These are phyloP conservation scores for Hypoxylon trugodes DNA, from an alignment of 495 filamentous ascomycete species.

Conservation along the genomic window DNA sequence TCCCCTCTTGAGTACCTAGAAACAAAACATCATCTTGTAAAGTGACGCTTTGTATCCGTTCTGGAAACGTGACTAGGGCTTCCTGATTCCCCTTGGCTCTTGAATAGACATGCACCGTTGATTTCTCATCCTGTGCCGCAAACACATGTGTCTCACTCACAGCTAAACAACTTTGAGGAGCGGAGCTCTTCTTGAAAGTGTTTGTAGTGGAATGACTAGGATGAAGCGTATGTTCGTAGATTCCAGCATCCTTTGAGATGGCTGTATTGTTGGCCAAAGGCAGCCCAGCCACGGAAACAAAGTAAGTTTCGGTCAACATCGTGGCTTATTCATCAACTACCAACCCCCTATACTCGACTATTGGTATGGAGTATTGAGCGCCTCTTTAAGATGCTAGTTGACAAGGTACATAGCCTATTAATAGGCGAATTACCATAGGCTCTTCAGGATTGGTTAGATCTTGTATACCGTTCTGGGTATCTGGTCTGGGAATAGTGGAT, in stretches of 20 bases:
- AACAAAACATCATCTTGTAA: slow-evolving; percentile 73
- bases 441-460: slow-evolving; percentile 8
- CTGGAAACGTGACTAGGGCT: slow-evolving; percentile 82
- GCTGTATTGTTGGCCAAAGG: slow-evolving; percentile 70
- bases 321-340: slow-evolving; percentile 5
- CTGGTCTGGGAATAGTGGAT: slow-evolving; percentile 9
- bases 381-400: neutral
- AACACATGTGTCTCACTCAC: slow-evolving; percentile 87
- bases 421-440: neutral
- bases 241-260: slow-evolving; percentile 77
- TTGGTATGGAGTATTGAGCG: neutral
- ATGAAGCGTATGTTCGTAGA: slow-evolving; percentile 85
- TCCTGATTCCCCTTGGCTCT: slow-evolving; percentile 85
- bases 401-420: neutral
- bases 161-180: slow-evolving; percentile 78
- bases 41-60: slow-evolving; percentile 78
- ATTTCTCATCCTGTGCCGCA: slow-evolving; percentile 88
- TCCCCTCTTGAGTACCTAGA: slow-evolving; percentile 85
- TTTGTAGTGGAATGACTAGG: slow-evolving; percentile 73
- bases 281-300: slow-evolving; percentile 74
- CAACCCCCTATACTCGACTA: neutral
- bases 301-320: slow-evolving; percentile 85
- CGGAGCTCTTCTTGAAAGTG: slow-evolving; percentile 93
- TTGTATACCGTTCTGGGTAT: neutral
- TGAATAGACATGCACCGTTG: slow-evolving; percentile 89